Evolutionary conservation across 2,329 filamentous ascomycete genomes (phyloP), one percentile per base, ranked within the genome.

Genomic region (Beauveria varroae): DNA sequence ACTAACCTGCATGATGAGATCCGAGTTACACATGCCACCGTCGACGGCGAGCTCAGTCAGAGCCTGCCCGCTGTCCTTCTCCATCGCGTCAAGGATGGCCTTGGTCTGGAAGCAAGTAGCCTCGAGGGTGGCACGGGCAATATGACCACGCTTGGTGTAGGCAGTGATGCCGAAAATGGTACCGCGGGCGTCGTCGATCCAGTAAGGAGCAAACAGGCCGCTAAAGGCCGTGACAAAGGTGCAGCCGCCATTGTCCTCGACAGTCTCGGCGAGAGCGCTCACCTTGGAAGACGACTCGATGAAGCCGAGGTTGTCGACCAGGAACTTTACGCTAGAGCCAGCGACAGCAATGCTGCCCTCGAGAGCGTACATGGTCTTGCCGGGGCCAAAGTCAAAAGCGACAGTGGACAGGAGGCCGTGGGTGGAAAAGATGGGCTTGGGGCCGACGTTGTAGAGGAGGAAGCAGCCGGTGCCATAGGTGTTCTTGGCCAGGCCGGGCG

Each of bases 401-500:
- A 93, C 86, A 0, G 90, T 93, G 30, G 86, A 87, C 30, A 93
- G 76, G 16, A 95, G 79, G 3, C 90, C 90, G 70, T 93, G 88
- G 30, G 79, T 85, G 0, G 90, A 93, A 62, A 93, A 86, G 60
- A 93, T 89, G 5, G 90, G 90, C 75, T 90, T 88, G 26, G 86
- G 80, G 26, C 90, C 90, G 16, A 92, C 87, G 69, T 95, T 93
- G 76, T 92, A 93, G 7, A 93, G 83, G 65, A 93, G 75, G 78
- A 95, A 95, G 73, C 90, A 93, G 24, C 90, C 90, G 0, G 90
- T 93, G 46, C 90, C 90, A 71, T 93, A 93, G 0, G 90, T 93
- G 73, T 93, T 93, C 79, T 93, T 93, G 55, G 90, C 90, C 61
- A 83, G 80, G 60, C 90, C 90, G 9, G 89, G 86, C 2, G 80